Conservation (phyloP, 257 asterid genomes). For the Perilla frutescens region DNA sequence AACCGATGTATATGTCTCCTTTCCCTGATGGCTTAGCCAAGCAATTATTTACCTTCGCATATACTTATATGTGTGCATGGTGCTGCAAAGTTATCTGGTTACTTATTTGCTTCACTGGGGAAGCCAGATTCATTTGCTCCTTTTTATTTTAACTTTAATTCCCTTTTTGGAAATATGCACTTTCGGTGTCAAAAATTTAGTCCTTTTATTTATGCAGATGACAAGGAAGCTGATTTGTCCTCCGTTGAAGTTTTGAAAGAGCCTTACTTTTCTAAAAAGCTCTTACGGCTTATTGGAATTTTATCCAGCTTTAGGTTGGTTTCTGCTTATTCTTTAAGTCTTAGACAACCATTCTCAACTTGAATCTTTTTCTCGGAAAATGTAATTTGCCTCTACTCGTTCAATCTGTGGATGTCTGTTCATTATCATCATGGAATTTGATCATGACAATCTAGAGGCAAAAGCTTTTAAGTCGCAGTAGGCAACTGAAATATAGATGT, state of each 20-base stretch:
- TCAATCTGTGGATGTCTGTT: constrained; percentile 13
- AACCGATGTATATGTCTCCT: constrained; percentile 11
- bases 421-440: constrained; percentile 24
- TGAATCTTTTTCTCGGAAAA: neutral
- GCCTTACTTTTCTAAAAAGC: constrained; percentile 87
- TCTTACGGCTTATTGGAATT: constrained; percentile 71
- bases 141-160: constrained; percentile 21
- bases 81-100: constrained; percentile 22
- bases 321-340: constrained; percentile 19
- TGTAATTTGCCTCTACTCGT: constrained; percentile 19
- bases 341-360: constrained; percentile 14
- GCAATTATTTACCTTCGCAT: constrained; percentile 19
- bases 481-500: constrained; percentile 5
- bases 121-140: constrained; percentile 26
- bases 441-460: constrained; percentile 2
- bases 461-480: constrained; percentile 9
- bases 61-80: constrained; percentile 4
- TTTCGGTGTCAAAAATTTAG: constrained; percentile 25
- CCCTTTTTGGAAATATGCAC: constrained; percentile 18
- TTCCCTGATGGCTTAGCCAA: constrained; percentile 23
- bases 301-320: constrained; percentile 79
- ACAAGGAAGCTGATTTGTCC: constrained; percentile 62
- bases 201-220: constrained; percentile 58
- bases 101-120: constrained; percentile 16
- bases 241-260: constrained; percentile 65